Conservation (phyloP, 2,329 filamentous ascomycete species). For the Sporothrix sp. region DNA sequence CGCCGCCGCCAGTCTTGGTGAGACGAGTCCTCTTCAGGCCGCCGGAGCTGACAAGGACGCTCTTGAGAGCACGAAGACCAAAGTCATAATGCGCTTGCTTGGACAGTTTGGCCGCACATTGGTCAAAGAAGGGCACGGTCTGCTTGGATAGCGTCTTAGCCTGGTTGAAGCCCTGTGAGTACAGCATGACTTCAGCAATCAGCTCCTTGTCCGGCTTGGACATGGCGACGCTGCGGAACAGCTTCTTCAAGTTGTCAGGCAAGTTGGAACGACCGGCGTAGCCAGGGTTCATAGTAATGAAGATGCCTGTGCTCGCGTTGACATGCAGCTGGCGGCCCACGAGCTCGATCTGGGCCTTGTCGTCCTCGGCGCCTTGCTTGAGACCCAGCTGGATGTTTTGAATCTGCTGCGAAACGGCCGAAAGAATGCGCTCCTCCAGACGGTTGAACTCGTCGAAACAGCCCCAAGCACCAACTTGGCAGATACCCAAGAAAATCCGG, state of each 20-base stretch:
- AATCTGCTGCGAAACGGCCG: conserved; percentile 96
- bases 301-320: conserved; percentile 90
- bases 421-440: conserved; percentile 93
- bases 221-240: conserved; percentile 99
- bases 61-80: conserved; percentile 93
- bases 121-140: conserved; percentile 96
- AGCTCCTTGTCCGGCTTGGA: conserved; percentile 99
- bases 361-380: conserved; percentile 71
- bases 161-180: conserved; percentile 97
- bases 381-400: conserved; percentile 98
- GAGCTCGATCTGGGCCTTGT: conserved; percentile 83
- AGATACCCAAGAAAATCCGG: conserved; percentile 97
- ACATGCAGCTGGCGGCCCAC: conserved; percentile 85
- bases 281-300: conserved; percentile 99
- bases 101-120: conserved; percentile 68
- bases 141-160: conserved; percentile 90
- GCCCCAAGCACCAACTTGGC: conserved; percentile 97
- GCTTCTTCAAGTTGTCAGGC: conserved; percentile 97
- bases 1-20: conserved; percentile 34
- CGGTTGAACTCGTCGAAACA: conserved; percentile 99
- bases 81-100: conserved; percentile 99
- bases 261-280: conserved; percentile 97
- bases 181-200: conserved; percentile 99
- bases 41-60: conserved; percentile 94
- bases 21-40: conserved; percentile 83